Evolutionary conservation across 2,329 filamentous ascomycete genomes (phyloP).

Genomic region (Trichoderma sp.): DNA sequence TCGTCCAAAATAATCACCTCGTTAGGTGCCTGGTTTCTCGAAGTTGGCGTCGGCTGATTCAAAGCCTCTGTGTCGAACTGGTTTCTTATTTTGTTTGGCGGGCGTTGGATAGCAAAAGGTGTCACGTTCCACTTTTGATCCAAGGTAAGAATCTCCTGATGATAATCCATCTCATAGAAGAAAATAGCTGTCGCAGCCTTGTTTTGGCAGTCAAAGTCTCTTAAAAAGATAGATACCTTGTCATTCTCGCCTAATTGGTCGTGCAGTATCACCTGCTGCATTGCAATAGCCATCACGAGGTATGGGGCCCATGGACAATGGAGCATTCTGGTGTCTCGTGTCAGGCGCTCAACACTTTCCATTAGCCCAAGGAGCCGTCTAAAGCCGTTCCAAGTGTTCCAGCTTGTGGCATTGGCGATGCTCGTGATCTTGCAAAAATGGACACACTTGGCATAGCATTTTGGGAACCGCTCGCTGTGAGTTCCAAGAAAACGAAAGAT

Average conservation of each 20-base stretch:
- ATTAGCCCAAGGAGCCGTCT: not conserved
- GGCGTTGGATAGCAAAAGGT: fast-evolving
- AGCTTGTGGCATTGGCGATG: too few species aligned
- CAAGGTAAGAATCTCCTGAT: not conserved
- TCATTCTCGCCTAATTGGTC: too few species aligned
- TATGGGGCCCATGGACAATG: not conserved
- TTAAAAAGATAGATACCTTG: not conserved
- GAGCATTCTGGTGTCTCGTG: not conserved
- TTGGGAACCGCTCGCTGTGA: too few species aligned
- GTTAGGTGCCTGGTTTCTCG: not conserved
- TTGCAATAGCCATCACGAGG: not conserved
- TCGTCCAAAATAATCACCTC: not conserved
- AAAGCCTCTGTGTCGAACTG: not conserved
- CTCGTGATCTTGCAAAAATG: too few species aligned
- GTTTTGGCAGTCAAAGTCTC: not conserved
- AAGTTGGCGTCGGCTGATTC: too few species aligned
- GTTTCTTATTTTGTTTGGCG: not conserved
- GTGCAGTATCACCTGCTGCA: not conserved
- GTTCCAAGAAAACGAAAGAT: not conserved
- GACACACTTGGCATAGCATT: too few species aligned
- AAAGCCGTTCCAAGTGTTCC: too few species aligned
- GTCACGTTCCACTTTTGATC: not conserved
- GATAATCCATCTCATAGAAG: not conserved
- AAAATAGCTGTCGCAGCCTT: not conserved
- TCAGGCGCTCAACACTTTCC: not conserved